These are phyloP conservation scores for Linum usitatissimum DNA, from an alignment of 345 rosid genomes.

Conservation along the genomic window DNA sequence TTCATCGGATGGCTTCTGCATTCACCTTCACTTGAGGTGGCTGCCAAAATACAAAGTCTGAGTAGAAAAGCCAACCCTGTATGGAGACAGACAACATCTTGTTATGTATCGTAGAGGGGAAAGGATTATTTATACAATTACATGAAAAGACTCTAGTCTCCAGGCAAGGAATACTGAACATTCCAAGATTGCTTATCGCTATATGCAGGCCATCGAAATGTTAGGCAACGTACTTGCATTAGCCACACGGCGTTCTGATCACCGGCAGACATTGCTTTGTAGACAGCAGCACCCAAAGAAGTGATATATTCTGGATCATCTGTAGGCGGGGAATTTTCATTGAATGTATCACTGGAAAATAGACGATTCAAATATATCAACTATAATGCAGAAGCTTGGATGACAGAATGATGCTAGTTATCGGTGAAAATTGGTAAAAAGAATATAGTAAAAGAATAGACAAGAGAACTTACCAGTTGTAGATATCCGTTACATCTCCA, in stretches of 20 bases:
- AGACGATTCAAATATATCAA: neutral
- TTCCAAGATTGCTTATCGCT: neutral
- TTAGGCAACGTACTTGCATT: conserved; percentile 66
- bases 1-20: neutral
- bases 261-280: conserved; percentile 83
- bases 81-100: conserved; percentile 12
- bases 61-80: conserved; percentile 96
- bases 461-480: conserved; percentile 62
- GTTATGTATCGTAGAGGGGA: neutral
- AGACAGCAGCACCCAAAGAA: conserved; percentile 77
- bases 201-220: neutral
- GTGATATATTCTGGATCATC: conserved; percentile 63
- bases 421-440: neutral
- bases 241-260: conserved; percentile 89
- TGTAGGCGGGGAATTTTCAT: conserved; percentile 89
- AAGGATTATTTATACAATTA: neutral
- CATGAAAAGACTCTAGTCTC: neutral
- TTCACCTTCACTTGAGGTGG: conserved; percentile 86
- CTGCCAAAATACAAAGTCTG: conserved; percentile 74
- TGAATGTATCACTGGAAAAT: conserved; percentile 75
- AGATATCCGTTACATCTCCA: conserved; percentile 91
- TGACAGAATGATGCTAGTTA: too few species aligned
- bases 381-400: neutral
- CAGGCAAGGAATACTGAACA: neutral
- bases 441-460: neutral